Conservation (phyloP, 2,329 filamentous ascomycete species). For the Claviceps humidiphila region DNA sequence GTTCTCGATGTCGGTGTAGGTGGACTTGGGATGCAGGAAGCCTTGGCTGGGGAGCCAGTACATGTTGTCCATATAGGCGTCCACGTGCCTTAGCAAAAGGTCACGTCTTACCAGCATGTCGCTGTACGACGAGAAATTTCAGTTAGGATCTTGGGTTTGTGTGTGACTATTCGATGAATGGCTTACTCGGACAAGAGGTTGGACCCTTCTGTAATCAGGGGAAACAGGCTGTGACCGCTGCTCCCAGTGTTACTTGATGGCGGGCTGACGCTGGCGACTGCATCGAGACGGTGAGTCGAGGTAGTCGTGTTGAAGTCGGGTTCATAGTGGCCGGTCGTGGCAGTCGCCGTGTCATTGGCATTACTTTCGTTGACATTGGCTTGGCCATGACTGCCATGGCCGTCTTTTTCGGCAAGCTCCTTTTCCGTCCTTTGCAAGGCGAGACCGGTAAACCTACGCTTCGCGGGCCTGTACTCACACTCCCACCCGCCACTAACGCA, state of each 20-base stretch:
- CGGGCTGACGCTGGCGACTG: constrained; percentile 11
- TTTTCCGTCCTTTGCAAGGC: constrained; percentile 11
- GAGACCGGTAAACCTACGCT: constrained; percentile 24
- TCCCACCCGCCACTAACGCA: constrained; percentile 21
- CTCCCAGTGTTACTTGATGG: constrained; percentile 5
- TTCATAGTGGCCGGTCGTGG: background rate
- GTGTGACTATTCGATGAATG: background rate
- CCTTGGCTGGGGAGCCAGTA: constrained; percentile 26
- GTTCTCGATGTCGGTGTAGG: constrained; percentile 23
- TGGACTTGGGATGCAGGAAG: constrained; percentile 23
- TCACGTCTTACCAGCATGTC: constrained; percentile 21
- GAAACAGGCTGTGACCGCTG: constrained; percentile 7
- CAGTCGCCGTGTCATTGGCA: background rate
- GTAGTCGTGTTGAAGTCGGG: constrained; percentile 3
- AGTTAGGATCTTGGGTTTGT: background rate
- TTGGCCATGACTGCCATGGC: background rate
- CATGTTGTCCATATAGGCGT: constrained; percentile 25
- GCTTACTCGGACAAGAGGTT: constrained; percentile 18
- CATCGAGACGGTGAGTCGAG: constrained; percentile 6
- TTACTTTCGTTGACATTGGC: background rate
- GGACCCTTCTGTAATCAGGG: constrained; percentile 13
- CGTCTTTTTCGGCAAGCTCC: background rate
- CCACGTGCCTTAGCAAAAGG: constrained; percentile 23
- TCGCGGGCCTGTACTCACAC: constrained; percentile 27
- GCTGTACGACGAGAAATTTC: constrained; percentile 8